Percentiles rank a stretch among this genome's conserved stretches.
Conservation (phyloP, 2,329 filamentous ascomycete species). For the Monosporascus sp. region DNA sequence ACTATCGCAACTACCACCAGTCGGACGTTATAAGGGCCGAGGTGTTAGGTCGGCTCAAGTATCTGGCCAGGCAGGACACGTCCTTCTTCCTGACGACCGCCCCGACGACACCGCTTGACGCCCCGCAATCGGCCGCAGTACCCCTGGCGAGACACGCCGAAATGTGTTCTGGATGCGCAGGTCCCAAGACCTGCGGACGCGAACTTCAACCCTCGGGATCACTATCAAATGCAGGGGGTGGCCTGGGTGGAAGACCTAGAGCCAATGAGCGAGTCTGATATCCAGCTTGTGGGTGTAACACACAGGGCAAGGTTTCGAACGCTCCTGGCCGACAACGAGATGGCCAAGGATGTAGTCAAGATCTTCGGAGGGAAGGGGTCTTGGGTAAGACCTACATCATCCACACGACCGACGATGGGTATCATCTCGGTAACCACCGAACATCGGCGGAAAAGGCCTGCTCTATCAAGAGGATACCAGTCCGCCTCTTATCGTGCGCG, state of each 20-base stretch:
- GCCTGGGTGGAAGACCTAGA: background rate
- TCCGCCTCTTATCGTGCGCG: background rate
- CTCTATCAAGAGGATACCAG: background rate
- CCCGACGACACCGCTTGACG: background rate
- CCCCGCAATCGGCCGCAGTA: too few species aligned
- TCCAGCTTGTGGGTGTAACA: slow-evolving; percentile 44
- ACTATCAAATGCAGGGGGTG: background rate
- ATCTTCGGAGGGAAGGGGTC: slow-evolving; percentile 9
- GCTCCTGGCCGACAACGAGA: slow-evolving; percentile 38
- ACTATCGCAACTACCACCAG: too few species aligned
- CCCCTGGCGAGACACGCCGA: background rate
- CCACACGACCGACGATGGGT: slow-evolving; percentile 20
- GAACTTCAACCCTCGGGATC: background rate
- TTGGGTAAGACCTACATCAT: slow-evolving; percentile 1
- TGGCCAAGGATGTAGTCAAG: slow-evolving; percentile 33
- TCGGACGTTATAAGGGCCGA: too few species aligned
- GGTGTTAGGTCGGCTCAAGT: too few species aligned
- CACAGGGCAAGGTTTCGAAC: slow-evolving; percentile 40
- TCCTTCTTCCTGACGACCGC: background rate
- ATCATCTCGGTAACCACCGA: slow-evolving; percentile 17
- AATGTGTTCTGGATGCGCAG: background rate
- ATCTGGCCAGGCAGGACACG: background rate
- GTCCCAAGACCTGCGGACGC: background rate
- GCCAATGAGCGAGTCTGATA: slow-evolving; percentile 21
- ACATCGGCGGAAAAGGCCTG: background rate